These are phyloP conservation scores for Geotrichum macrosporum DNA, from an alignment of 1,139 yeast species.

Conservation along the genomic window DNA sequence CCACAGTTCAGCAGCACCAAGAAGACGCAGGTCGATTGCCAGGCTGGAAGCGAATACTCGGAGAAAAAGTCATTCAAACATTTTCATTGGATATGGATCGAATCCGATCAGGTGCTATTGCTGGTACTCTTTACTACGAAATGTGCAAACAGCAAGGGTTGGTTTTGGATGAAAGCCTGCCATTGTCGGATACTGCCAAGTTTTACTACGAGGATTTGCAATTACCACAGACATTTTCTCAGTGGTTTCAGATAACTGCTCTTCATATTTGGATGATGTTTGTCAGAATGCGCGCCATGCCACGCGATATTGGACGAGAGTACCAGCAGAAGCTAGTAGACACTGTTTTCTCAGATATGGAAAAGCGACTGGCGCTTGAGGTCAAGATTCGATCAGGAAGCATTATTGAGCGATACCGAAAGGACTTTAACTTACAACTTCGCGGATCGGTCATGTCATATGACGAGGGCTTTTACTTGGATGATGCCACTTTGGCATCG, in stretches of 20 bases:
- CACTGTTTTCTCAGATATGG: conserved; percentile 84
- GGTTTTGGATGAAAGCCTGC: conserved; percentile 22
- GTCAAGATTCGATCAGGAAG: conserved; percentile 80
- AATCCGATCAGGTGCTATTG: conserved; percentile 88
- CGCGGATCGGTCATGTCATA: conserved; percentile 86
- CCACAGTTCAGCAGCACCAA: conserved; percentile 15
- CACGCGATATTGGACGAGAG: conserved; percentile 78
- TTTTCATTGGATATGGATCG: conserved; percentile 87
- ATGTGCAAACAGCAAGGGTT: conserved; percentile 83
- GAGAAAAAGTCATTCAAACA: conserved; percentile 62
- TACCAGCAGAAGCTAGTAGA: conserved; percentile 92
- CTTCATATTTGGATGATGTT: conserved; percentile 91
- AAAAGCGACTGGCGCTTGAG: conserved; percentile 76
- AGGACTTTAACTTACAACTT: conserved; percentile 85
- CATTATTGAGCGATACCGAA: conserved; percentile 77
- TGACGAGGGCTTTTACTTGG: conserved; percentile 84
- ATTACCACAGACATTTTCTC: conserved; percentile 81
- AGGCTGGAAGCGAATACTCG: conserved; percentile 63
- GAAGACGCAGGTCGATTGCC: conserved; percentile 43
- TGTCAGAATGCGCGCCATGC: conserved; percentile 95
- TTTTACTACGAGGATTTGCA: conserved; percentile 65
- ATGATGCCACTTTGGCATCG: conserved; percentile 78
- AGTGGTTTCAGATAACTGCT: conserved; percentile 90
- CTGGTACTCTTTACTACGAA: conserved; percentile 82
- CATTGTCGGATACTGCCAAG: conserved; percentile 35